Evolutionary conservation across 345 rosid species (phyloP).

Genomic region (Arabis alpina): DNA sequence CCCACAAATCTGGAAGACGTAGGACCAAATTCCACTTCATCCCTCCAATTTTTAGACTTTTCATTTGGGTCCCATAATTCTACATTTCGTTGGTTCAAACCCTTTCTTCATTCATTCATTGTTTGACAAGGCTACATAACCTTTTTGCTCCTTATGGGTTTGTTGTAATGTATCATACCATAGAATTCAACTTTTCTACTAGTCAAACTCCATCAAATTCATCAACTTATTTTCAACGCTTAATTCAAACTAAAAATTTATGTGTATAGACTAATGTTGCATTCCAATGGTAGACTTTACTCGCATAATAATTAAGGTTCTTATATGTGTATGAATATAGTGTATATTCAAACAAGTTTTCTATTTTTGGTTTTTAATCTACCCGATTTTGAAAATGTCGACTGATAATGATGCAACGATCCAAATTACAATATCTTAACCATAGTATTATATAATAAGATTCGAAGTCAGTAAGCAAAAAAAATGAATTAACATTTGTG

Average conservation of each 20-base stretch:
- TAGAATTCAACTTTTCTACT: not conserved
- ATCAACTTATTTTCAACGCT: constrained; percentile 13
- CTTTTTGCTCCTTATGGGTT: constrained; percentile 27
- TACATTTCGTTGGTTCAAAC: constrained; percentile 29
- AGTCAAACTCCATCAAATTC: constrained; percentile 12
- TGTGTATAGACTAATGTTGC: not conserved
- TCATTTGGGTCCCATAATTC: constrained; percentile 35
- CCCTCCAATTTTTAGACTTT: constrained; percentile 32
- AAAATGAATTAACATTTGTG: not conserved
- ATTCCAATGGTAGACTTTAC: not conserved
- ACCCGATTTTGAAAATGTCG: not conserved
- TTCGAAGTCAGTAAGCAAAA: not conserved
- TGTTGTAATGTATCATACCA: constrained; percentile 20
- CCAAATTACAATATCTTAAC: not conserved
- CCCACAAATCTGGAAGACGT: constrained; percentile 42
- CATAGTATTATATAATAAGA: not conserved
- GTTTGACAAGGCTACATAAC: constrained; percentile 25
- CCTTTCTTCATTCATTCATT: constrained; percentile 25
- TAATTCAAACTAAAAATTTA: not conserved
- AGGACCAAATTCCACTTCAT: constrained; percentile 36
- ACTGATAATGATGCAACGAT: not conserved
- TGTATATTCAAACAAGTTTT: not conserved
- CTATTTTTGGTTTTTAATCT: not conserved
- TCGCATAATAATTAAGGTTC: not conserved
- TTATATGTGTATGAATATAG: not conserved